Conservation (phyloP, 257 asterid genomes). For the Echium plantagineum region DNA sequence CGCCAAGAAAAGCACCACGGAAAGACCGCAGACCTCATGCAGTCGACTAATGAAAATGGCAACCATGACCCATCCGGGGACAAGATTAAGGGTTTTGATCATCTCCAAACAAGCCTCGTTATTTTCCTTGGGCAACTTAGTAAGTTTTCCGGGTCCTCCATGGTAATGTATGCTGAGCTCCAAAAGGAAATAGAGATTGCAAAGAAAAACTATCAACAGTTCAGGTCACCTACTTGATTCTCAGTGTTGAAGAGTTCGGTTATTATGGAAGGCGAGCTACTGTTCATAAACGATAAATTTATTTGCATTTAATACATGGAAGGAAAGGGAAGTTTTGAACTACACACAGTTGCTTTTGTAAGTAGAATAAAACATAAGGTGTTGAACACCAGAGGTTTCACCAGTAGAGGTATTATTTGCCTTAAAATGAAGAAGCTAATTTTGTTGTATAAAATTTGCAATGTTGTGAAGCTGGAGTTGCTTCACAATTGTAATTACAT, state of each 20-base stretch:
- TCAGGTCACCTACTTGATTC: slow-evolving; percentile 12
- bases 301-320: neutral
- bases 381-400: neutral
- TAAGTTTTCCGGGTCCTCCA: slow-evolving; percentile 53
- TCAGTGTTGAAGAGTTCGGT: neutral
- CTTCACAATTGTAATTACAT: too few species aligned
- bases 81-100: slow-evolving; percentile 40
- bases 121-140: slow-evolving; percentile 60
- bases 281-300: neutral
- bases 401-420: too few species aligned
- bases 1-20: slow-evolving; percentile 68
- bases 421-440: slow-evolving; percentile 14
- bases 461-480: neutral
- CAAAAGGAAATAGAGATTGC: slow-evolving; percentile 47
- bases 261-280: neutral
- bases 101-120: slow-evolving; percentile 46
- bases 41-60: slow-evolving; percentile 6
- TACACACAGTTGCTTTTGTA: slow-evolving; percentile 3
- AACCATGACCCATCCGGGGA: slow-evolving; percentile 34
- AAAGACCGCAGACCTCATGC: slow-evolving; percentile 22
- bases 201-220: slow-evolving; percentile 39
- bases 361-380: neutral
- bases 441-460: neutral
- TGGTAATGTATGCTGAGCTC: slow-evolving; percentile 47
- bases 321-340: neutral